phyloP scores from a whole-genome alignment of 129 eudicot species.

The Flaveria robusta region DNA sequence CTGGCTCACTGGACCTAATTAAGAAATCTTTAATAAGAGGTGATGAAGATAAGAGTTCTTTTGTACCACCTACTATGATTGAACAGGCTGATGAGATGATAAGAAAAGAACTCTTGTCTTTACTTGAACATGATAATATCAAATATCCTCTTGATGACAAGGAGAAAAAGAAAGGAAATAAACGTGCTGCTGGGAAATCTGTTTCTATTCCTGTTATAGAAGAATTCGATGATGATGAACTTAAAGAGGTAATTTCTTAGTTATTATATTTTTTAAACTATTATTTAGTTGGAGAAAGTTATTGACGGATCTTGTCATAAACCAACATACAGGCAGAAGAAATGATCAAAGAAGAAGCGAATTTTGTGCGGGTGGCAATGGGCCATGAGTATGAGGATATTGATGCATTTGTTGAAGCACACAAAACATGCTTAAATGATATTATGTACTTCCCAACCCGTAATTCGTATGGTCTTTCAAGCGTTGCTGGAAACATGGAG shows the following conservation, averaged over 20 bases:
- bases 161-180: conserved; percentile 78
- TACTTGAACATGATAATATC: conserved; percentile 84
- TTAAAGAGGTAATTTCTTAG: conserved; percentile 59
- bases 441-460: conserved; percentile 90
- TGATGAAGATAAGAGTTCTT: conserved; percentile 91
- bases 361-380: conserved; percentile 66
- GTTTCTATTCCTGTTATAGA: conserved; percentile 65
- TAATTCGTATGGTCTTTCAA: conserved; percentile 76
- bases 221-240: conserved; percentile 76
- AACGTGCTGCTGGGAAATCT: conserved; percentile 57
- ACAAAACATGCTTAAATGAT: conserved; percentile 68
- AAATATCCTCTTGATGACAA: conserved; percentile 93
- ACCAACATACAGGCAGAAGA: conserved; percentile 62
- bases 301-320: neutral
- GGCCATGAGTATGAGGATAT: conserved; percentile 78
- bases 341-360: conserved; percentile 67
- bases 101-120: conserved; percentile 73
- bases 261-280: neutral
- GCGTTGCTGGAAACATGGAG: conserved; percentile 88
- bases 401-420: conserved; percentile 91
- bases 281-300: neutral
- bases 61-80: conserved; percentile 87
- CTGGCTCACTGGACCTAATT: conserved; percentile 72
- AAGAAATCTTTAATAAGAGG: conserved; percentile 63
- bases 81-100: conserved; percentile 97